Evolutionary conservation across 2,329 filamentous ascomycete genomes (phyloP), one percentile per base, ranked within the genome.

Genomic region (Trichoderma harzianum): DNA sequence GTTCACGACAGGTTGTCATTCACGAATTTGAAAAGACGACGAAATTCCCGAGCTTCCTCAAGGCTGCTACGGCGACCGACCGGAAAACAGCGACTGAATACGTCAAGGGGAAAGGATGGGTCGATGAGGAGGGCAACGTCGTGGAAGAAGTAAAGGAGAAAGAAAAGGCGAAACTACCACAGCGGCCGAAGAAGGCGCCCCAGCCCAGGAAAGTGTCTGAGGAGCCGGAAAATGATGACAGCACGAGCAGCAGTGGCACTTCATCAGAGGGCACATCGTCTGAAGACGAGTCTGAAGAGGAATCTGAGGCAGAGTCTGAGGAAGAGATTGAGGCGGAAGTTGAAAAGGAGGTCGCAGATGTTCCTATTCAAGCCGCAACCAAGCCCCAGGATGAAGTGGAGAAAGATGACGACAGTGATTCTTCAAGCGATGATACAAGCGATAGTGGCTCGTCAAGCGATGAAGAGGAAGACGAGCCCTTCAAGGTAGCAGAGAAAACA

Each of bases 21-120:
- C 95, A 98, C 80, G 96, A 99, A 79, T 98, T 98, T 78, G 89
- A 92, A 76, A 94, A 94, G 79, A 94, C 92, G 8, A 90, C 89
- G 47, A 95, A 94, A 77, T 92, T 94, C 74, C 93, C 94, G 0
- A 92, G 89, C 5, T 98, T 97, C 78, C 81, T 98, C 72, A 93
- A 93, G 79, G 84, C 86, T 7, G 60, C 76, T 2, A 75, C 70
- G 30, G 77, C 78, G 12, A 77, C 78, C 47, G 68, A 73, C 16
- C 85, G 79, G 55, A 81, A 83, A 6, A 79, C 83, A 1, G 82
- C 81, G 1, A 82, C 82, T 2, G 90, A 91, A 70, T 98, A 91
- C 79, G 88, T 96, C 53, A 92, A 97, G 69, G 94, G 92, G 26
- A 91, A 92, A 77, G 95, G 95, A 1, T 98, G 96, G 95, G 87